These are phyloP conservation scores for Chloris gayana DNA, from an alignment of 176 grass and related monocot species.

Conservation along the genomic window DNA sequence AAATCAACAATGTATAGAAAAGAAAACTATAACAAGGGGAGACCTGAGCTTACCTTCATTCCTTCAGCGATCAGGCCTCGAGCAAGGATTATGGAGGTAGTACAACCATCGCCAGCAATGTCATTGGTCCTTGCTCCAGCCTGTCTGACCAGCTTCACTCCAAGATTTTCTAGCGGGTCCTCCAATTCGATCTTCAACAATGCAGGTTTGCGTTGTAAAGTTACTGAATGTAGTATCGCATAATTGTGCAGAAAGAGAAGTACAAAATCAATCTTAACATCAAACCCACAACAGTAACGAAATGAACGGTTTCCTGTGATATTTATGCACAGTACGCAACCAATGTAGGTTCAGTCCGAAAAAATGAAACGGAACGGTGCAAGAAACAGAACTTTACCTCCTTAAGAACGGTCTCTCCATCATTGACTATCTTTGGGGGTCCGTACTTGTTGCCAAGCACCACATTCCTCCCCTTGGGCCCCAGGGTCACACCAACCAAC, in stretches of 20 bases:
- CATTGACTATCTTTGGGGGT: slow-evolving; percentile 93
- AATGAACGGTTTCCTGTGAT: neutral
- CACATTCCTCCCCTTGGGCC: slow-evolving; percentile 92
- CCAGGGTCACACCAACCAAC: slow-evolving; percentile 89
- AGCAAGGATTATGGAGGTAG: slow-evolving; percentile 93
- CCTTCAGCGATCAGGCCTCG: slow-evolving; percentile 92
- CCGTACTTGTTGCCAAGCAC: slow-evolving; percentile 91
- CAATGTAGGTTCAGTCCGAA: neutral
- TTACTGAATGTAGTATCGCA: neutral
- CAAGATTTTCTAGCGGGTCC: slow-evolving; percentile 92
- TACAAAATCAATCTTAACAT: neutral
- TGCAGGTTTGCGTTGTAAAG: slow-evolving; percentile 10
- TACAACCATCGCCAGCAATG: slow-evolving; percentile 91
- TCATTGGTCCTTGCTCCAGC: slow-evolving; percentile 85
- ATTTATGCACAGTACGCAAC: neutral
- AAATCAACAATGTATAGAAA: neutral
- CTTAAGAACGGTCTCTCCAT: slow-evolving; percentile 90
- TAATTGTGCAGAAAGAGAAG: neutral
- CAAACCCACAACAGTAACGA: neutral
- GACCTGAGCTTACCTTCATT: slow-evolving; percentile 61
- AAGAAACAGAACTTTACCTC: slow-evolving; percentile 44
- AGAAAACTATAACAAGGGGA: slow-evolving; percentile 20
- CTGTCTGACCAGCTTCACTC: slow-evolving; percentile 91
- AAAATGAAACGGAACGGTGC: neutral
- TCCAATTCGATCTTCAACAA: slow-evolving; percentile 80